Evolutionary conservation across 371 early-diverging fungal species (phyloP), one percentile per base, ranked within the genome.

Genomic region (Haplosporangium sp.): DNA sequence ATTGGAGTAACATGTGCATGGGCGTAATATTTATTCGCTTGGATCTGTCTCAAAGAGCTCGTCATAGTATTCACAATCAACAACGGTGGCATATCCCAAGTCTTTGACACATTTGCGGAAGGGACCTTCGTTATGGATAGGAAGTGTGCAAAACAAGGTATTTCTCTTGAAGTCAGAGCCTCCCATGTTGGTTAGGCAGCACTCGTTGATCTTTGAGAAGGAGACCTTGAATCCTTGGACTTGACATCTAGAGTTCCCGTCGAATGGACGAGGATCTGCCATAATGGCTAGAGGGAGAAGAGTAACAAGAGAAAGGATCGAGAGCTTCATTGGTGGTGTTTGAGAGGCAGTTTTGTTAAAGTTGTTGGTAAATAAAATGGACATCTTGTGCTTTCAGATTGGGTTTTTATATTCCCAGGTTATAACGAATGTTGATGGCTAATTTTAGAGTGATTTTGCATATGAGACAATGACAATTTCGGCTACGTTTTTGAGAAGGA

Each of bases 71-170:
- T 63, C 19, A 37, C 76, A 76, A 13, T 71, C 45, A 53, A 67
- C 71, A 15, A 42, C 42, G 15, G 71, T 63, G 17, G 76, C 71
- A 59, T 35, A 67, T 4, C 71, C 67, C 40, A 67, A 45, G n/a
- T 64, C 71, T 52, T 67, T 67, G 59, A 70, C 63, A 45, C 76
- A 76, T 65, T 76, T 76, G 38, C 77, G 59, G 47, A 71, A 67
- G 7, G 5, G 45, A 1, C 77, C 77, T 45, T 76, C 77, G 10
- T 52, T 56, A 1, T 35, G 13, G 48, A 76, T 71, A 40, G 71
- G 77, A 0, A 76, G 42, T 4, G 17, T 60, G 72, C 77, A 76
- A 10, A 19, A 17, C 20, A 60, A 10, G n/a, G 11, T 48, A 2
- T 48, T 17, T 7, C 39, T 48, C 8, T 67, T 52, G 7, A 63